Evolutionary conservation across 345 rosid genomes (phyloP).

Genomic region (Turnera subulata): DNA sequence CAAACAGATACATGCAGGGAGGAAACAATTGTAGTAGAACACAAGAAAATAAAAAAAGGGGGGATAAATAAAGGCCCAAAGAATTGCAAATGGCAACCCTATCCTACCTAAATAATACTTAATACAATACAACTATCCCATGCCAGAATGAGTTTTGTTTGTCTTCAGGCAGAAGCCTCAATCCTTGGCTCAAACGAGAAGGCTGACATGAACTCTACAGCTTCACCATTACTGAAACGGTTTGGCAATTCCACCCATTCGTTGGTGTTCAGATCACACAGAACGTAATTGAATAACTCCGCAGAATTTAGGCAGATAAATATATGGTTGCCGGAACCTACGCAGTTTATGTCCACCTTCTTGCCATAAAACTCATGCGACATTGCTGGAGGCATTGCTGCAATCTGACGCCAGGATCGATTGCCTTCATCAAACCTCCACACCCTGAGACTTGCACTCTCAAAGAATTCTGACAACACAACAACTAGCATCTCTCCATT

Average conservation of each 20-base stretch:
- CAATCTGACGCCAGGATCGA: constrained; percentile 54
- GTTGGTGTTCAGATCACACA: constrained; percentile 40
- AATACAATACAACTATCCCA: background rate
- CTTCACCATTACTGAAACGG: constrained; percentile 48
- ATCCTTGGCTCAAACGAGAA: constrained; percentile 83
- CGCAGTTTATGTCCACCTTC: constrained; percentile 79
- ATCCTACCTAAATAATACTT: no score
- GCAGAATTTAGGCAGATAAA: constrained; percentile 65
- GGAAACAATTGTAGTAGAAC: background rate
- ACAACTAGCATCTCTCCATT: constrained; percentile 65
- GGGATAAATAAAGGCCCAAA: background rate
- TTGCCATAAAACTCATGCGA: constrained; percentile 72
- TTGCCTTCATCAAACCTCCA: constrained; percentile 57
- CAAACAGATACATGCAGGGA: constrained; percentile 3
- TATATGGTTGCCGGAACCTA: constrained; percentile 57
- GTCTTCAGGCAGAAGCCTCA: constrained; percentile 50
- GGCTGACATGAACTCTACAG: constrained; percentile 70
- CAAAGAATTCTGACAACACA: constrained; percentile 69
- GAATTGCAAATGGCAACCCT: constrained; percentile 1
- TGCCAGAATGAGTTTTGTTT: background rate
- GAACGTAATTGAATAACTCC: constrained; percentile 49
- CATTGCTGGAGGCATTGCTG: constrained; percentile 78
- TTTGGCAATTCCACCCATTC: constrained; percentile 65
- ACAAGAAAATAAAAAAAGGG: background rate
- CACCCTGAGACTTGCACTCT: constrained; percentile 71